Conservation (phyloP, 768 basidiomycete genomes). For the Erythrobasidium yunnanense region DNA sequence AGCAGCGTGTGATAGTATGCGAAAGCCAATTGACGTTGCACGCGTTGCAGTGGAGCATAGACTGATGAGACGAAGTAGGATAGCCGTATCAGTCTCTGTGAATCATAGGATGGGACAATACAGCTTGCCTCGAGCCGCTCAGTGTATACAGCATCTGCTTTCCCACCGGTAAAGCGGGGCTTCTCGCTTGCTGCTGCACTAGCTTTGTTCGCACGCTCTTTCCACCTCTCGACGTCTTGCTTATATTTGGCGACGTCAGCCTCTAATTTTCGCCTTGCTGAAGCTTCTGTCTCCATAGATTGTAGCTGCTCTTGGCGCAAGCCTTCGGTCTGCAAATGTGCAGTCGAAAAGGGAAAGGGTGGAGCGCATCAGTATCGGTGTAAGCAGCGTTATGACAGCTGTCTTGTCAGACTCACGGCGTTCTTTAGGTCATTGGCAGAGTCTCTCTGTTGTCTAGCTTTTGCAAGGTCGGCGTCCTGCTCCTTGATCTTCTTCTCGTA, state of each 20-base stretch:
- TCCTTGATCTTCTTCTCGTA: not conserved
- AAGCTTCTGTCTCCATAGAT: too few species aligned
- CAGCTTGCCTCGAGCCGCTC: not conserved
- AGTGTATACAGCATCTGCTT: slow-evolving; percentile 45
- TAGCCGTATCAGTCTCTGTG: slow-evolving; percentile 11
- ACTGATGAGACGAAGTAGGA: slow-evolving; percentile 45
- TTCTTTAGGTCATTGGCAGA: not conserved
- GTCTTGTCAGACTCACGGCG: not conserved
- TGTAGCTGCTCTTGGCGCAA: too few species aligned
- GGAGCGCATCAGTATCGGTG: too few species aligned
- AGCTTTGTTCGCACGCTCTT: slow-evolving; percentile 5
- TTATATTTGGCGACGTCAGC: not conserved
- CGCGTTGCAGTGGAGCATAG: slow-evolving; percentile 75
- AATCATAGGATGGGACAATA: not conserved
- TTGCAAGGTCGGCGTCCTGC: too few species aligned
- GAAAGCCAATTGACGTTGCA: slow-evolving; percentile 57
- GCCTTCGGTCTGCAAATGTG: too few species aligned
- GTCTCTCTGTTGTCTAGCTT: not conserved
- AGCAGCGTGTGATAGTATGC: slow-evolving; percentile 31
- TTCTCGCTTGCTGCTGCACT: slow-evolving; percentile 15
- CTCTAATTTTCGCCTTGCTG: not conserved
- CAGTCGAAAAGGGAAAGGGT: too few species aligned
- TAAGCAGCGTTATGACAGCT: not conserved
- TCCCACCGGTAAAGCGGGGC: slow-evolving; percentile 5
- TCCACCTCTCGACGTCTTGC: slow-evolving; percentile 19